Percentiles rank a stretch among this genome's conserved stretches.
These are phyloP conservation scores for Phytophthora tubulina DNA, from an alignment of 352 stramenopile species.

Conservation along the genomic window DNA sequence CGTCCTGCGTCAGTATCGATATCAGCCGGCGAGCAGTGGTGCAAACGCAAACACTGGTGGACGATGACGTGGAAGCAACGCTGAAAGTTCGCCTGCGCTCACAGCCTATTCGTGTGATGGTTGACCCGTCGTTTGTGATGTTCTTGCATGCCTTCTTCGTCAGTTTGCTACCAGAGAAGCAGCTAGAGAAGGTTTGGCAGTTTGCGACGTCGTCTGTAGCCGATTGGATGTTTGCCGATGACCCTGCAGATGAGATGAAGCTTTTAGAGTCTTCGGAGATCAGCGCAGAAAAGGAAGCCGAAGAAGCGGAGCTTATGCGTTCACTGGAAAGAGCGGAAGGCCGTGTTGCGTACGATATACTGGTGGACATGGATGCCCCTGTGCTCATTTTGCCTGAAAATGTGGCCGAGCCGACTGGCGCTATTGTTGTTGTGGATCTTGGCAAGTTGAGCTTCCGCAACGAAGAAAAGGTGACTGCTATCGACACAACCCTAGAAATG, in stretches of 20 bases:
- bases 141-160: slow-evolving; percentile 78
- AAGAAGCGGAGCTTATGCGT: slow-evolving; percentile 50
- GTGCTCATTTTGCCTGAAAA: slow-evolving; percentile 77
- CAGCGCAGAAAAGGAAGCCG: slow-evolving; percentile 43
- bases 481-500: slow-evolving; percentile 23
- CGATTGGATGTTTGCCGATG: slow-evolving; percentile 83
- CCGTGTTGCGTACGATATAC: slow-evolving; percentile 63
- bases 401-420: slow-evolving; percentile 43
- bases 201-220: slow-evolving; percentile 86
- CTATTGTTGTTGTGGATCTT: slow-evolving; percentile 76
- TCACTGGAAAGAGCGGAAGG: slow-evolving; percentile 48
- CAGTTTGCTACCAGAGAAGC: slow-evolving; percentile 68
- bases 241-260: slow-evolving; percentile 41
- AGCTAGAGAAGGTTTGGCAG: slow-evolving; percentile 81
- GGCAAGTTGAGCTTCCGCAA: slow-evolving; percentile 73
- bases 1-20: slow-evolving; percentile 66
- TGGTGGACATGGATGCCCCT: slow-evolving; percentile 79
- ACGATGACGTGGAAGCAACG: slow-evolving; percentile 30
- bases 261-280: slow-evolving; percentile 18
- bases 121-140: slow-evolving; percentile 77
- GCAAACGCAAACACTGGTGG: slow-evolving; percentile 21
- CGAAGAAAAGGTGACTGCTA: slow-evolving; percentile 40
- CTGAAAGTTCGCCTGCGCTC: slow-evolving; percentile 61
- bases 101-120: slow-evolving; percentile 74
- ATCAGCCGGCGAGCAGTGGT: slow-evolving; percentile 37